Evolutionary conservation across 2,329 filamentous ascomycete genomes (phyloP), one percentile per base, ranked within the genome.

Genomic region (Gnomoniopsis smithogilvyi): DNA sequence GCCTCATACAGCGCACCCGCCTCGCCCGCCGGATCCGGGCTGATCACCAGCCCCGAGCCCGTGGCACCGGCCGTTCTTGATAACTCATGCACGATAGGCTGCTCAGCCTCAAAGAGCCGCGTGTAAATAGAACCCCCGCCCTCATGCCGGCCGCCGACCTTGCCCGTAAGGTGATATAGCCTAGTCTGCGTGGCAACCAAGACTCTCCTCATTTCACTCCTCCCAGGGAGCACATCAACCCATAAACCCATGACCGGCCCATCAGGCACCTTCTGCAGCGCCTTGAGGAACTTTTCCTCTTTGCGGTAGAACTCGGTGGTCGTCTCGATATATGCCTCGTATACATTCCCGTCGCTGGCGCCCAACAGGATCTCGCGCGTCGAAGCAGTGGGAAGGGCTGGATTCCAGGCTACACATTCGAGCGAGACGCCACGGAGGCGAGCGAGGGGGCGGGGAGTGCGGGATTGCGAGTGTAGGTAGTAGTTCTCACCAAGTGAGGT

Each of bases 401-500:
- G 92, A 68, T 96, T 97, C 95, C 95, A 99, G 38, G 94, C 92
- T 62, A 99, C 82, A 63, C 89, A 90, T 73, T 97, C 93, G 60
- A 99, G 91, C 10, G 86, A 81, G 15, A 97, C 91, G 30, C 92
- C 92, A 66, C 94, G 94, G 55, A 99, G 76, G 58, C 92, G 85
- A 15, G 89, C 87, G 38, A 99, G 80, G 8, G 88, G 83, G 64
- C 95, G 91, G 2, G 94, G 92, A 64, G 93, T 89, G 66, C 92
- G 89, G 36, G 93, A 95, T 72, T 98, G 94, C 12, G 92, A 94
- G 73, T 99, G 95, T 11, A 99, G 89, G 74, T 99, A 99, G 78
- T 93, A 99, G 76, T 96, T 98, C 74, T 99, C 95, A 71, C 92
- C 92, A 45, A 92, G 84, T 6, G 92, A 89, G 3, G 95, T 99